Evolutionary conservation across 768 basidiomycete genomes (phyloP), one percentile per base, ranked within the genome.

Genomic region (Nevesoporus exiguus): DNA sequence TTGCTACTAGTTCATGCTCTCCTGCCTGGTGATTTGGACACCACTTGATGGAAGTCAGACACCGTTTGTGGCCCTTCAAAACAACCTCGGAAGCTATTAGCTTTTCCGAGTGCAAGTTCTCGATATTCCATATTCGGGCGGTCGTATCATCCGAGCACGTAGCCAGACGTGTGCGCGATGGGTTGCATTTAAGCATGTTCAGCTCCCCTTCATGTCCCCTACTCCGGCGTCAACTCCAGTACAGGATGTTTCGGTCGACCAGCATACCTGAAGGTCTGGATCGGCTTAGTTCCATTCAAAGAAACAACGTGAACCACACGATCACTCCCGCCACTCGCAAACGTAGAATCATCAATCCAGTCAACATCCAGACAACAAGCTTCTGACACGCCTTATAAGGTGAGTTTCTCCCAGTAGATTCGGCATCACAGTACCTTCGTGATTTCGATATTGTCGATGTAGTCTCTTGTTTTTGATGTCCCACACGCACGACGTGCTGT

Each of bases 121-220:
- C 80, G 46, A 88, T 71, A 50, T 80, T 77, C 90, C 90, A 93
- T 61, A 93, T 79, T 34, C 86, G 82, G 19, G 87, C 85, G 0
- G 88, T 90, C 58, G 74, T 74, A 58, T 93, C 91, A 62, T 93
- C 91, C 1, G 91, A 90, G 66, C 88, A 90, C 6, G 89, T 88
- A 13, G 88, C 89, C 41, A 93, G 65, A 39, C 80, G 79, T 29
- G 85, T 88, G 34, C 79, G 73, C n/a, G 78, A 73, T 15, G 80
- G 73, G 56, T 87, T 91, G 59, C 79, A 81, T 65, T 83, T 85
- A 47, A 93, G 78, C 66, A 89, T 84, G 62, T 90, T 93, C 57
- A 93, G 78, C 66, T 93, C 91, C 54, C 84, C 79, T 19, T 72
- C 74, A 60, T 93, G 91, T 1, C 88, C 90, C 34, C 87, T 90